Conservation (phyloP, 768 basidiomycete genomes). For the Suillus clintonianus region DNA sequence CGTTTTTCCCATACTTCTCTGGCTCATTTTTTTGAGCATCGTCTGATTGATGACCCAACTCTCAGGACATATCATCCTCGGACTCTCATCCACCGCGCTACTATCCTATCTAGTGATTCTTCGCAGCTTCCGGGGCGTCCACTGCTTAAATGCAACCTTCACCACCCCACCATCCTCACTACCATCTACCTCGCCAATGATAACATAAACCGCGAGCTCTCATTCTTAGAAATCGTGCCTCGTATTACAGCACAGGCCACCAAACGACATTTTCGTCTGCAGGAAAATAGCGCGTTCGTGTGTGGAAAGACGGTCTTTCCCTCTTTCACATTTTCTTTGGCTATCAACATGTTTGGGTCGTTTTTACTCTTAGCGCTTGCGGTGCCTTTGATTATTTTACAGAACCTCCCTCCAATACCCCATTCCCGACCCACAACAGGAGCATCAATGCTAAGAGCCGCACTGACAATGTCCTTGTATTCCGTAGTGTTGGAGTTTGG, state of each 20-base stretch:
- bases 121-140: constrained; percentile 78
- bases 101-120: constrained; percentile 77
- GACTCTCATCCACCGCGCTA: constrained; percentile 61
- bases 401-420: constrained; percentile 74
- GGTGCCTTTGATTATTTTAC: constrained; percentile 71
- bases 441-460: constrained; percentile 48
- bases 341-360: constrained; percentile 76
- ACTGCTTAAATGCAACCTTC: constrained; percentile 53
- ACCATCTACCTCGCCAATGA: too few relatives aligned
- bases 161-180: constrained; percentile 47
- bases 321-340: constrained; percentile 74
- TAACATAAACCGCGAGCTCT: constrained; percentile 35
- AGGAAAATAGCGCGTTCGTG: constrained; percentile 94
- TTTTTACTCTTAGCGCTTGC: constrained; percentile 67
- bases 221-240: constrained; percentile 70
- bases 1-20: constrained; percentile 85
- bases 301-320: constrained; percentile 66
- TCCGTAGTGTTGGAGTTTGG: constrained; percentile 65
- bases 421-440: constrained; percentile 25
- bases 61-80: constrained; percentile 82
- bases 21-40: constrained; percentile 62
- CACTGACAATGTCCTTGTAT: constrained; percentile 67
- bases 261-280: constrained; percentile 88
- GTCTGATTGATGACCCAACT: constrained; percentile 64
- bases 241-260: constrained; percentile 90